Evolutionary conservation across 2,329 filamentous ascomycete genomes (phyloP).

Genomic region (Xylariaceae sp.): DNA sequence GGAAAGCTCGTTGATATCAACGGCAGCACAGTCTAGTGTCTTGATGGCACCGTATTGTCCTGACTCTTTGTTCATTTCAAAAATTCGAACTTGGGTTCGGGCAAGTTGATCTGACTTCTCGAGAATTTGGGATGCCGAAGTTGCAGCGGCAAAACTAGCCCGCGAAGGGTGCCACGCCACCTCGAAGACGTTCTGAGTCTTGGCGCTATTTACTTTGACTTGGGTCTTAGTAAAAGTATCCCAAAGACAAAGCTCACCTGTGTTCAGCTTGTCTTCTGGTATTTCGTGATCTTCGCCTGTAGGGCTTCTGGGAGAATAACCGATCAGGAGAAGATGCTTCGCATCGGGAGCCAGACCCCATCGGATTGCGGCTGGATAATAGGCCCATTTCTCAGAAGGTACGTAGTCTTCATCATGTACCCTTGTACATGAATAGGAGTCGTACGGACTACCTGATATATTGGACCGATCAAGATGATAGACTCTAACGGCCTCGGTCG

Average conservation of each 20-base stretch:
- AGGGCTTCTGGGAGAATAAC: constrained; percentile 66
- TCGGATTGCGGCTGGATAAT: constrained; percentile 68
- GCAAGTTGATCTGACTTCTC: constrained; percentile 51
- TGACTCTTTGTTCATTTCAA: constrained; percentile 44
- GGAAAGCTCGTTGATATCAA: constrained; percentile 68
- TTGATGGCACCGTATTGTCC: constrained; percentile 55
- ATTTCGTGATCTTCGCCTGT: constrained; percentile 62
- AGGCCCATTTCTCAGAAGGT: constrained; percentile 61
- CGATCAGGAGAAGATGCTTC: constrained; percentile 62
- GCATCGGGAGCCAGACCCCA: constrained; percentile 59
- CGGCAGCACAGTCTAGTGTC: constrained; percentile 63
- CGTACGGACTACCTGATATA: constrained; percentile 26
- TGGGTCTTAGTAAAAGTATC: constrained; percentile 53
- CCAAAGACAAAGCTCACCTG: constrained; percentile 68
- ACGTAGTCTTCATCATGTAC: constrained; percentile 43
- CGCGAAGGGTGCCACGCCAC: constrained; percentile 67
- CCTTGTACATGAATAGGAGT: constrained; percentile 43
- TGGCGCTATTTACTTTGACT: constrained; percentile 57
- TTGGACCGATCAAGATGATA: constrained; percentile 51
- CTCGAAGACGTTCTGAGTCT: constrained; percentile 68
- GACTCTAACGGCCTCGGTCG: constrained; percentile 61
- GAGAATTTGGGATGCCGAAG: constrained; percentile 56
- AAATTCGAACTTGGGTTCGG: constrained; percentile 65
- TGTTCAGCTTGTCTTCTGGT: constrained; percentile 62
- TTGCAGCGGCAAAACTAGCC: constrained; percentile 62